phyloP scores from a whole-genome alignment of 73 alveolate species.

The Symbiodinium pilosum region DNA sequence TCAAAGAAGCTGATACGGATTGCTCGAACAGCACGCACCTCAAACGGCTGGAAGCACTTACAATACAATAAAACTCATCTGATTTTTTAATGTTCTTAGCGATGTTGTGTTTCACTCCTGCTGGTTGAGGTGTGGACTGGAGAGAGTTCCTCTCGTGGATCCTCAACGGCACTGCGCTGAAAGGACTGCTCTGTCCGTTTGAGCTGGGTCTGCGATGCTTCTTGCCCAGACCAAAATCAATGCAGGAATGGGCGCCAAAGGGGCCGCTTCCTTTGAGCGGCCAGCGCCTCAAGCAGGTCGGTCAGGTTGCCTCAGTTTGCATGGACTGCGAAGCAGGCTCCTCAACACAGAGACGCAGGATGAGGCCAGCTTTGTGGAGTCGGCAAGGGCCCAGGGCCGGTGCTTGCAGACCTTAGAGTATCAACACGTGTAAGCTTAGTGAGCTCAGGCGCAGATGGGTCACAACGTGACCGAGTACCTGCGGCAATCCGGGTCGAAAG shows the following conservation, averaged over 20 bases:
- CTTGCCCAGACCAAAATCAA: no score
- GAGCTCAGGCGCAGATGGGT: conserved; percentile 80
- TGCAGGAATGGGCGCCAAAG: conserved; percentile 92
- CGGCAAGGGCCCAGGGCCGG: not conserved
- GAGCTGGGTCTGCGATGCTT: no score
- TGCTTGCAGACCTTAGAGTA: not conserved
- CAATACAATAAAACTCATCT: not conserved
- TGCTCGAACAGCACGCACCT: conserved; percentile 37
- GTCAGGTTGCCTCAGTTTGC: not conserved
- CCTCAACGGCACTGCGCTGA: conserved; percentile 76
- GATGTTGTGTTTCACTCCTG: not conserved
- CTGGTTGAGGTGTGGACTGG: conserved; percentile 82
- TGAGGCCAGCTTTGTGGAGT: conserved; percentile 88
- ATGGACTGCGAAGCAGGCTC: not conserved
- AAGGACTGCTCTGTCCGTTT: conserved; percentile 23
- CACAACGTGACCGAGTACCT: conserved; percentile 93
- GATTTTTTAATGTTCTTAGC: not conserved
- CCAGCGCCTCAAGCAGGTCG: not conserved
- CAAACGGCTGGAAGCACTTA: not conserved
- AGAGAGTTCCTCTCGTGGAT: conserved; percentile 85
- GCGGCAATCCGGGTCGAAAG: conserved; percentile 40
- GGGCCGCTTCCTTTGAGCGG: conserved; percentile 94
- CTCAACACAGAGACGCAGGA: conserved; percentile 87
- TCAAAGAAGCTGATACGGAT: conserved; percentile 91
- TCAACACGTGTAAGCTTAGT: not conserved